phyloP scores from a whole-genome alignment of 495 filamentous ascomycete genomes.

The Xylona heveae region DNA sequence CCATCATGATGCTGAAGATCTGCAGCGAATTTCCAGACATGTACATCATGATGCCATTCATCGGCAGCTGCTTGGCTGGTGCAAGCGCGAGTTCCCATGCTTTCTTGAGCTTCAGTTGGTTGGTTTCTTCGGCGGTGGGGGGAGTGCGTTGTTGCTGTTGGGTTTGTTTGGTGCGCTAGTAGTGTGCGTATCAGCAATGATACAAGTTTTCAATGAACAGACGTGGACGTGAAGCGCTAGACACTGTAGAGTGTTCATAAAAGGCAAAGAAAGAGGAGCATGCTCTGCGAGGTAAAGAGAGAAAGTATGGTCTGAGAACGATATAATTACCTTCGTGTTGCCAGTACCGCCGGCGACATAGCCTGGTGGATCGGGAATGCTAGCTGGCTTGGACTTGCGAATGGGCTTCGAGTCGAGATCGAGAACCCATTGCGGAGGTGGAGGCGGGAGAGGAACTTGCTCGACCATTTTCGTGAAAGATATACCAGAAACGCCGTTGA shows the following conservation, averaged over 20 bases:
- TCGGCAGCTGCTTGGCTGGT: slow-evolving; percentile 82
- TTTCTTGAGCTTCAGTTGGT: slow-evolving; percentile 91
- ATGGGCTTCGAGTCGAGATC: slow-evolving; percentile 49
- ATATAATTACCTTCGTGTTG: no score
- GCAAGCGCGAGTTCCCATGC: slow-evolving; percentile 95
- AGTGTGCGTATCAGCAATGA: no score
- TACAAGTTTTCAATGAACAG: no score
- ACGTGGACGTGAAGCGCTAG: slow-evolving; percentile 13
- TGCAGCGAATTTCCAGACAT: slow-evolving; percentile 98
- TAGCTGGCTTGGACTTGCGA: slow-evolving; percentile 30
- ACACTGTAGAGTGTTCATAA: slow-evolving; percentile 16
- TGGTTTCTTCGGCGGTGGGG: slow-evolving; percentile 61
- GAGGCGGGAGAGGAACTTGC: slow-evolving; percentile 16
- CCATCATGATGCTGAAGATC: slow-evolving; percentile 99
- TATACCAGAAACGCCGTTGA: no score
- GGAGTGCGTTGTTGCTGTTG: slow-evolving; percentile 24
- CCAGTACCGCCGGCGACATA: slow-evolving; percentile 31
- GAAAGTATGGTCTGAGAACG: no score
- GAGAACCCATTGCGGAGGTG: slow-evolving; percentile 60
- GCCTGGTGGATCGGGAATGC: slow-evolving; percentile 73
- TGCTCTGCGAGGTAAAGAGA: slow-evolving; percentile 1
- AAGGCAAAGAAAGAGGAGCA: slow-evolving; percentile 5
- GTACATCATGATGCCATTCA: slow-evolving; percentile 99
- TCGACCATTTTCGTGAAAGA: no score
- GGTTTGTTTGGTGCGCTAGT: slow-evolving; percentile 21